These are phyloP conservation scores for Aspergillus bombycis DNA, from an alignment of 2,329 filamentous ascomycete species.

Conservation along the genomic window DNA sequence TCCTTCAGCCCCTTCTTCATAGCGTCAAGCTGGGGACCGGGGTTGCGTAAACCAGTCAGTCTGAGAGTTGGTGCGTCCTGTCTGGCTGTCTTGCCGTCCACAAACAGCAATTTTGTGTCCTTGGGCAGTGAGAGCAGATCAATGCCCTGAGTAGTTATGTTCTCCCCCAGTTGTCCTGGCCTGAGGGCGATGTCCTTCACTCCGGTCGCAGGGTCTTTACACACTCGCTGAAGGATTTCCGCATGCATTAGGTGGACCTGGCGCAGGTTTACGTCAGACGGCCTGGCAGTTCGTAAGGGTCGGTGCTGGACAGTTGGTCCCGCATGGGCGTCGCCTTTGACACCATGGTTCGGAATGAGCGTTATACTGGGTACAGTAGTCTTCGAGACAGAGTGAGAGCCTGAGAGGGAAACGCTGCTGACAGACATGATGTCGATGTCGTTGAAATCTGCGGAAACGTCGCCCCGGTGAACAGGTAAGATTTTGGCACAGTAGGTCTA, in stretches of 20 bases:
- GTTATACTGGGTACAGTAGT: background rate
- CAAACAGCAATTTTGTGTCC: slow-evolving; percentile 14
- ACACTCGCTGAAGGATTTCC: background rate
- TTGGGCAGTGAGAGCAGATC: slow-evolving; percentile 9
- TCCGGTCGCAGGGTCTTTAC: background rate
- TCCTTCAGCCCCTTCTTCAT: slow-evolving; percentile 14
- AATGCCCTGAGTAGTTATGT: slow-evolving; percentile 17
- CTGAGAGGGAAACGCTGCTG: background rate
- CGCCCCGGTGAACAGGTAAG: background rate
- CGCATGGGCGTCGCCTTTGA: background rate
- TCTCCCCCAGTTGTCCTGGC: slow-evolving; percentile 13
- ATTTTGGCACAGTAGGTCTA: background rate
- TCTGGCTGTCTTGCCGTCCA: background rate
- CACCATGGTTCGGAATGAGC: background rate
- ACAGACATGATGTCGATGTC: background rate
- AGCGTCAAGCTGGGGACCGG: slow-evolving; percentile 12
- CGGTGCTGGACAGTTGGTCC: background rate
- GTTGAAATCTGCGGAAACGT: background rate
- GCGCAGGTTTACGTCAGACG: background rate
- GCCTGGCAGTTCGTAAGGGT: background rate
- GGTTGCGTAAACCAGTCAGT: slow-evolving; percentile 15
- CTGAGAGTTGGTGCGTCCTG: background rate
- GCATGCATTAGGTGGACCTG: background rate
- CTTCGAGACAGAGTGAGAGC: background rate
- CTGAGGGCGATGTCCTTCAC: background rate